Conservation (phyloP, 495 filamentous ascomycete species). For the Xylaria scruposa region DNA sequence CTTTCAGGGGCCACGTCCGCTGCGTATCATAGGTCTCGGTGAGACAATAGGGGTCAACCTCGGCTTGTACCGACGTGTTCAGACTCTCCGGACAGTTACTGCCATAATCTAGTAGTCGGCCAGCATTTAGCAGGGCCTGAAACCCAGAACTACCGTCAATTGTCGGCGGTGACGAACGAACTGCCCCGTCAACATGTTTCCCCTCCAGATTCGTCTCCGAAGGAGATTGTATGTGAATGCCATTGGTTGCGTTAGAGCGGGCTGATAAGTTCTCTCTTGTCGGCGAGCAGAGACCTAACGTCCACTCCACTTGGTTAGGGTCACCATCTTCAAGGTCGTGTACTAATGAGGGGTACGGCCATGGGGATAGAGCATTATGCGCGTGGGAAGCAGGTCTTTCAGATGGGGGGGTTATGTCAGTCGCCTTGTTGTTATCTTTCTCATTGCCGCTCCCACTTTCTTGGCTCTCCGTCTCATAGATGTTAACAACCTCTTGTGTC, state of each 20-base stretch:
- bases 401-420: not conserved
- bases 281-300: not conserved
- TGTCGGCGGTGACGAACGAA: not conserved
- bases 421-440: not conserved
- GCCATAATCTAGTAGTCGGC: not conserved
- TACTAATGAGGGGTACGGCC: not conserved
- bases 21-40: not conserved
- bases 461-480: slow-evolving; percentile 6
- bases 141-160: not conserved
- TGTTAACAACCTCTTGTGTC: slow-evolving; percentile 16
- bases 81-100: not conserved
- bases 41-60: not conserved
- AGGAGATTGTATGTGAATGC: not conserved
- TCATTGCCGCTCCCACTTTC: slow-evolving; percentile 1
- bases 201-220: not conserved
- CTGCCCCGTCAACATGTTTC: not conserved
- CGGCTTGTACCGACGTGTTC: not conserved
- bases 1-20: slow-evolving; percentile 1
- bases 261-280: not conserved
- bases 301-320: not conserved
- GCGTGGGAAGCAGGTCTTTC: not conserved
- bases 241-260: not conserved
- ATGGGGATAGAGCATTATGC: not conserved
- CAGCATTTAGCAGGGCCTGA: slow-evolving; percentile 7
- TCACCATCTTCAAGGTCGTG: not conserved